phyloP scores from a whole-genome alignment of 768 basidiomycete species.

The Butyriboletus loyo region DNA sequence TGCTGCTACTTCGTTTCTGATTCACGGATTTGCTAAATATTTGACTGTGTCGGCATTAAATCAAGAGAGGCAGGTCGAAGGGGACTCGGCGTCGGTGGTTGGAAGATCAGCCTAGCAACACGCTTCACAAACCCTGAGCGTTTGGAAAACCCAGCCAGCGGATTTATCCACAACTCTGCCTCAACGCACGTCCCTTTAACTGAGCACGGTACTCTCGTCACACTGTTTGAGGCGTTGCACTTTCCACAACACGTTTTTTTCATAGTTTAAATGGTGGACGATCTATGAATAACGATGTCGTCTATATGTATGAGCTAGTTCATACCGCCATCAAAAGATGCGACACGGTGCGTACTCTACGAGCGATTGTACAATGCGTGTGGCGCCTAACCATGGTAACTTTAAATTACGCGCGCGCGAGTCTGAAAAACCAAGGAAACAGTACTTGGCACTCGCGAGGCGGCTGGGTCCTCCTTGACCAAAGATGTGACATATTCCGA shows the following conservation, averaged over 20 bases:
- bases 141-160: no score
- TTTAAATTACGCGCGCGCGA: no score
- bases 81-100: no score
- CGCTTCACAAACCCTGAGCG: neutral
- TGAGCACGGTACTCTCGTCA: neutral
- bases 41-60: no score
- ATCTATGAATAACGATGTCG: neutral
- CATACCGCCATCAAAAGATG: neutral
- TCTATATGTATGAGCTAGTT: neutral
- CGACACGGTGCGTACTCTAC: no score
- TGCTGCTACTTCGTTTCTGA: no score
- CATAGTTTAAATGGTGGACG: neutral
- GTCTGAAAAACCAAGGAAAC: conserved; percentile 9
- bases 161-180: neutral
- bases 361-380: no score
- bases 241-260: neutral
- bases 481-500: neutral
- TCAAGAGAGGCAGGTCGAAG: no score
- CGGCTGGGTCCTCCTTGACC: neutral
- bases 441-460: neutral
- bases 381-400: neutral
- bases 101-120: no score
- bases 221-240: neutral
- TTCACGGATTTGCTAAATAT: no score
- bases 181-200: neutral